These are phyloP conservation scores for Termitomyces sp. DNA, from an alignment of 768 basidiomycete species.

Conservation along the genomic window DNA sequence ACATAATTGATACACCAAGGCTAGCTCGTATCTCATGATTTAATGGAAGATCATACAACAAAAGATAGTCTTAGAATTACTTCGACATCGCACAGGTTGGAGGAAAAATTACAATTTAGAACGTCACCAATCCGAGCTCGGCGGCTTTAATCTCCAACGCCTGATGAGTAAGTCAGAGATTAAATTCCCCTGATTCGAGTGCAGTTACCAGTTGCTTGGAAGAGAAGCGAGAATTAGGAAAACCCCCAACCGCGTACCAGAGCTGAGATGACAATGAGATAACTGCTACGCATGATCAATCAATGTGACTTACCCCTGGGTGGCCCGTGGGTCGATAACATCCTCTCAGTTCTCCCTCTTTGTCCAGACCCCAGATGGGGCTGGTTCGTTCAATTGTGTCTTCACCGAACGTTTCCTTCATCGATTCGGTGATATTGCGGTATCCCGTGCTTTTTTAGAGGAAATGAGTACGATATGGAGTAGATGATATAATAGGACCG, in stretches of 20 bases:
- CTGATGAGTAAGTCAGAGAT: constrained; percentile 10
- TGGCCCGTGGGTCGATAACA: constrained; percentile 36
- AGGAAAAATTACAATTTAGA: neutral
- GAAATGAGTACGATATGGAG: neutral
- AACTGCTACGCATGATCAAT: neutral
- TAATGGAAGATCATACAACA: neutral
- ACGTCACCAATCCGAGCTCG: constrained; percentile 19
- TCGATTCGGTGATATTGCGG: constrained; percentile 22
- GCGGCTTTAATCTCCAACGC: constrained; percentile 31
- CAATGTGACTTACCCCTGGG: constrained; percentile 27
- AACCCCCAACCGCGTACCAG: constrained; percentile 37
- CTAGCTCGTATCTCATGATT: neutral
- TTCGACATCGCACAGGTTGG: no score
- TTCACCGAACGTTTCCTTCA: constrained; percentile 29
- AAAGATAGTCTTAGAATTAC: neutral
- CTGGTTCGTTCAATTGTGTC: constrained; percentile 25
- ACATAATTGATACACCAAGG: neutral
- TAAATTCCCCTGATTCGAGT: neutral
- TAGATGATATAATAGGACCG: neutral
- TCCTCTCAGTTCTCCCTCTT: constrained; percentile 34
- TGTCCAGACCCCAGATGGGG: constrained; percentile 33
- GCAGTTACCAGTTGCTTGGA: constrained; percentile 32
- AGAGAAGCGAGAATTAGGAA: constrained; percentile 22
- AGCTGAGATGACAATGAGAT: constrained; percentile 19
- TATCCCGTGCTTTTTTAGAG: constrained; percentile 21